Evolutionary conservation across 495 filamentous ascomycete genomes (phyloP).

Genomic region (Penicillium parvum): DNA sequence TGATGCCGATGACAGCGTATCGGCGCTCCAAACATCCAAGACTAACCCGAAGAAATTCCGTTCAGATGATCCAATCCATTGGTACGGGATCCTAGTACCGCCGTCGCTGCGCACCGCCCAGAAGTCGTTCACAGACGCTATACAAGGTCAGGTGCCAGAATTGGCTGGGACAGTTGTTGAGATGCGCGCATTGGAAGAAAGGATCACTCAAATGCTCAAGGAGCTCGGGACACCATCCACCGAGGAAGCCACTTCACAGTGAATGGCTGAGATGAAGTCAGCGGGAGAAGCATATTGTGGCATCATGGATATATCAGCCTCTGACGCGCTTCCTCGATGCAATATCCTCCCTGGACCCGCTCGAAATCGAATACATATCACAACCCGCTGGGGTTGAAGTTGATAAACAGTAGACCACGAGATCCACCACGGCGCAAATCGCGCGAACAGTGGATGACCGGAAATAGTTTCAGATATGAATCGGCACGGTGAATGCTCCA

Average conservation of each 20-base stretch:
- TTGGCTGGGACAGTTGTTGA: slow-evolving; percentile 56
- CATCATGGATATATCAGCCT: too few relatives aligned
- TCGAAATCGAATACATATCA: not conserved
- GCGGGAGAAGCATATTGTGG: not conserved
- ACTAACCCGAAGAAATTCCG: slow-evolving; percentile 21
- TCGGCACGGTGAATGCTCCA: too few relatives aligned
- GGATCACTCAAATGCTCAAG: slow-evolving; percentile 55
- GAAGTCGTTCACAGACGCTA: slow-evolving; percentile 38
- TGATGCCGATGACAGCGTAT: not conserved
- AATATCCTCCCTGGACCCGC: not conserved
- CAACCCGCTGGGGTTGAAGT: not conserved
- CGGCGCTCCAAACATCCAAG: slow-evolving; percentile 8
- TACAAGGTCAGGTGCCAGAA: slow-evolving; percentile 30
- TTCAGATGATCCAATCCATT: slow-evolving; percentile 56
- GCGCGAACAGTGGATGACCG: not conserved
- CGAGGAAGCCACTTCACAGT: not conserved
- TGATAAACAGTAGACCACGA: not conserved
- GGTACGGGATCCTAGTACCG: slow-evolving; percentile 67
- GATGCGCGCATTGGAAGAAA: slow-evolving; percentile 61
- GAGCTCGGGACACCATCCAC: slow-evolving; percentile 14
- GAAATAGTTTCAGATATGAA: too few relatives aligned
- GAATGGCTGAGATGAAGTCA: not conserved
- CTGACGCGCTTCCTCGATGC: not conserved
- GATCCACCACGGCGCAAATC: not conserved
- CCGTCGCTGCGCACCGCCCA: slow-evolving; percentile 58